phyloP scores from a whole-genome alignment of 2,329 filamentous ascomycete genomes.

The Curvularia eragrostidis region DNA sequence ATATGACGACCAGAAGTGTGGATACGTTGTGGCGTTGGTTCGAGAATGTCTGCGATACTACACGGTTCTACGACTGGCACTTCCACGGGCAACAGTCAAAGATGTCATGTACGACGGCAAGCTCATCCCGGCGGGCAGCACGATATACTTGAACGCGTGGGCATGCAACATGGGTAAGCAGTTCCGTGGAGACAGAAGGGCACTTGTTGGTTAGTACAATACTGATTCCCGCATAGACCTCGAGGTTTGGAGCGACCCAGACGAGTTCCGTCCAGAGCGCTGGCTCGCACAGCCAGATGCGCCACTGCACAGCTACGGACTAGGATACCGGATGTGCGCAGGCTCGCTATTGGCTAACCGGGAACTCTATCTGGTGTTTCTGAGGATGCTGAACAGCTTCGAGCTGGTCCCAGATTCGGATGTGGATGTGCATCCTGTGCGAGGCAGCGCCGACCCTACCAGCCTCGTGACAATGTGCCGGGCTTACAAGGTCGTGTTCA shows the following conservation, averaged over 20 bases:
- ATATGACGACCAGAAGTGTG: slow-evolving; percentile 68
- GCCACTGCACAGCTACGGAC: slow-evolving; percentile 69
- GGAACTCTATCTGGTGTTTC: slow-evolving; percentile 69
- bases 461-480: slow-evolving; percentile 68
- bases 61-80: slow-evolving; percentile 67
- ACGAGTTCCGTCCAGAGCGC: slow-evolving; percentile 66
- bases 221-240: slow-evolving; percentile 49
- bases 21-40: slow-evolving; percentile 68
- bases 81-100: slow-evolving; percentile 67
- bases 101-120: slow-evolving; percentile 65
- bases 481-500: slow-evolving; percentile 64
- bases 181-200: slow-evolving; percentile 23
- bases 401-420: slow-evolving; percentile 62
- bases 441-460: slow-evolving; percentile 66
- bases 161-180: slow-evolving; percentile 72
- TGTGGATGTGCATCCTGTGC: slow-evolving; percentile 65
- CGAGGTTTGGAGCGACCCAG: slow-evolving; percentile 64
- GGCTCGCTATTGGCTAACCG: slow-evolving; percentile 68
- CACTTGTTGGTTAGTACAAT: background rate
- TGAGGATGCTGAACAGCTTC: slow-evolving; percentile 68
- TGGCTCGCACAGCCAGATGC: slow-evolving; percentile 70
- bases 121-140: slow-evolving; percentile 66
- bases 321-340: slow-evolving; percentile 73
- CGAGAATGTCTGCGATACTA: slow-evolving; percentile 68
- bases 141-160: slow-evolving; percentile 72